Evolutionary conservation across 2,329 filamentous ascomycete genomes (phyloP).

Genomic region (Sarocladiaceae sp.): DNA sequence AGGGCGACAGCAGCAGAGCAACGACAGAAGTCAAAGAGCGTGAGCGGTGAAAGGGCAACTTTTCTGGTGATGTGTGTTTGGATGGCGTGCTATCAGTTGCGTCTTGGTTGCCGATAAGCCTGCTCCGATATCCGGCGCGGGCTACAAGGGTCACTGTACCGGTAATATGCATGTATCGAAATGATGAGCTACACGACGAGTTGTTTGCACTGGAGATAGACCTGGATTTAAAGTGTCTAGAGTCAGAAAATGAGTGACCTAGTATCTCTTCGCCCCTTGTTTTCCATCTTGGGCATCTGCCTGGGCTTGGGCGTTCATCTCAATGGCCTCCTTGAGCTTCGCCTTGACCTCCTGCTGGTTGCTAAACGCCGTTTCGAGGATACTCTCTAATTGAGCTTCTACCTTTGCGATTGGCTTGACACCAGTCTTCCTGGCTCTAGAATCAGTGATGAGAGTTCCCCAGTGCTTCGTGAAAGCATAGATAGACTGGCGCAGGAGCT

Average conservation of each 20-base stretch:
- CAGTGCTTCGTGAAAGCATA: conserved; percentile 60
- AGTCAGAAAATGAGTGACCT: conserved; percentile 1
- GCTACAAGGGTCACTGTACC: neutral
- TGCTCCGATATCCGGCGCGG: conserved; percentile 8
- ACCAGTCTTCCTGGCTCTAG: conserved; percentile 41
- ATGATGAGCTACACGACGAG: neutral
- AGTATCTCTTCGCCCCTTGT: conserved; percentile 27
- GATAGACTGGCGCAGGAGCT: conserved; percentile 58
- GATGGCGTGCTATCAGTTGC: conserved; percentile 9
- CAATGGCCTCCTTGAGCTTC: conserved; percentile 58
- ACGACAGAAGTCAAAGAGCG: no score
- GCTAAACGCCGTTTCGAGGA: conserved; percentile 54
- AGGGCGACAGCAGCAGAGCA: neutral
- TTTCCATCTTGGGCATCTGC: conserved; percentile 36
- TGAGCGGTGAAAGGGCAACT: neutral
- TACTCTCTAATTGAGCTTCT: conserved; percentile 51
- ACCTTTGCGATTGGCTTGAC: conserved; percentile 47
- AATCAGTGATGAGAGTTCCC: conserved; percentile 47
- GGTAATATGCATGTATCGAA: neutral
- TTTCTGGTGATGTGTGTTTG: neutral
- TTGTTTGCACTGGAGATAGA: neutral
- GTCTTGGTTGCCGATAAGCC: conserved; percentile 2
- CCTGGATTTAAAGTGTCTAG: neutral
- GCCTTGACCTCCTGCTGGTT: conserved; percentile 54
- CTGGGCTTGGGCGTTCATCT: conserved; percentile 51